Conservation (phyloP, 495 filamentous ascomycete species). For the Elaphomyces granulatus region DNA sequence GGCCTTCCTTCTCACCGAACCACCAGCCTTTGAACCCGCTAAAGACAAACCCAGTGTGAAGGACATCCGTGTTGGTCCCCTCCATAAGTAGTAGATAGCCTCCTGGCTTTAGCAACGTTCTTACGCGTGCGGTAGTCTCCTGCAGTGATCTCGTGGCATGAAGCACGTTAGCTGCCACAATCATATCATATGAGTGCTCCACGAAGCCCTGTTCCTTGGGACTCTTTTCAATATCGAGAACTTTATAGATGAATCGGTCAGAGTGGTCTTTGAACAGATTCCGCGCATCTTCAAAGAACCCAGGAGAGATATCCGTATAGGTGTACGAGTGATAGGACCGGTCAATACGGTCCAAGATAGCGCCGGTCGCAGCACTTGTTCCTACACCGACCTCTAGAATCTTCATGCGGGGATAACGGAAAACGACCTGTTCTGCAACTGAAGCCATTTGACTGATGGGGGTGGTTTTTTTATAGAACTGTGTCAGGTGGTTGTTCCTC, state of each 20-base stretch:
- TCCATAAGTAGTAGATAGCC: constrained; percentile 1
- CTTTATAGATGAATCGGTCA: constrained; percentile 32
- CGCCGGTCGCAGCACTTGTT: constrained; percentile 19
- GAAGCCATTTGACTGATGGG: neutral
- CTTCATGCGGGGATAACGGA: constrained; percentile 22
- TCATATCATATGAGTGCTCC: constrained; percentile 30
- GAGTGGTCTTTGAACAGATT: constrained; percentile 9
- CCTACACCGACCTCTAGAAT: constrained; percentile 35
- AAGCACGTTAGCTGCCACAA: constrained; percentile 38
- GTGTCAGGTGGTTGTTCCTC: constrained; percentile 21
- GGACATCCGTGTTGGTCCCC: constrained; percentile 6
- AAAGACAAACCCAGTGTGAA: constrained; percentile 10
- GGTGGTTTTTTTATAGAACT: constrained; percentile 26
- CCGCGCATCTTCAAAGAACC: constrained; percentile 20
- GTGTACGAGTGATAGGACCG: constrained; percentile 23
- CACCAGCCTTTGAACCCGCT: constrained; percentile 16
- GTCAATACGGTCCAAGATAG: constrained; percentile 7
- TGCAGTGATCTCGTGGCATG: constrained; percentile 36
- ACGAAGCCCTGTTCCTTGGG: constrained; percentile 33
- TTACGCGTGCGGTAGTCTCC: constrained; percentile 32
- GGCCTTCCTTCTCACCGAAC: constrained; percentile 9
- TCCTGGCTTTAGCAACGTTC: constrained; percentile 32
- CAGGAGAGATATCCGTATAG: constrained; percentile 24
- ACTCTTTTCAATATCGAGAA: constrained; percentile 33
- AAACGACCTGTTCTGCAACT: constrained; percentile 15